Evolutionary conservation across 2,329 filamentous ascomycete genomes (phyloP).

Genomic region (Colletotrichum aenigma): DNA sequence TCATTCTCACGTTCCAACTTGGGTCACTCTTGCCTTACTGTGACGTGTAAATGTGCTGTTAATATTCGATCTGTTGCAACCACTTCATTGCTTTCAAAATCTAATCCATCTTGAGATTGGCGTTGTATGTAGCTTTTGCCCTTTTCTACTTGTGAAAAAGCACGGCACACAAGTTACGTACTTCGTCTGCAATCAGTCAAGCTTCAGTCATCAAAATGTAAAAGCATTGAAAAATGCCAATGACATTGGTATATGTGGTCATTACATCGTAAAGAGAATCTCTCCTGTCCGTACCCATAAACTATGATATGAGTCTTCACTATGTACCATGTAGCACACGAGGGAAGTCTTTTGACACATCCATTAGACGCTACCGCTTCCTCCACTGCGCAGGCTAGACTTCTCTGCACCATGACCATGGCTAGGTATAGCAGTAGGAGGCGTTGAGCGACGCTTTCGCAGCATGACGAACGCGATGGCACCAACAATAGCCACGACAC

Average conservation of each 20-base stretch:
- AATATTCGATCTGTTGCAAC: neutral
- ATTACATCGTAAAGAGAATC: neutral
- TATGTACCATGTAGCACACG: neutral
- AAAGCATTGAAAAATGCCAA: neutral
- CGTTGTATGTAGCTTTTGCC: accelerated
- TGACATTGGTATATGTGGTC: neutral
- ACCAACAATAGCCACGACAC: slow-evolving; percentile 24
- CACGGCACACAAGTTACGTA: neutral
- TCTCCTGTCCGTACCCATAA: neutral
- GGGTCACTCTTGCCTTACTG: too few relatives aligned
- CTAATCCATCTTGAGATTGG: neutral
- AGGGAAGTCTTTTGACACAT: neutral
- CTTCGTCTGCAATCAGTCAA: neutral
- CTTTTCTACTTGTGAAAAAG: neutral
- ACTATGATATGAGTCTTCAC: neutral
- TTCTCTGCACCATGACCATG: neutral
- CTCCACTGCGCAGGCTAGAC: neutral
- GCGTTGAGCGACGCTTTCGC: neutral
- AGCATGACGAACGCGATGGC: neutral
- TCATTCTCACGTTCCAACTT: neutral
- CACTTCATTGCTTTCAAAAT: accelerated
- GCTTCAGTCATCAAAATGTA: accelerated
- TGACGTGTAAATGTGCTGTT: neutral
- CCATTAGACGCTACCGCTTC: neutral
- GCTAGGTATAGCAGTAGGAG: neutral